These are phyloP conservation scores for Penicillium sp. DNA, from an alignment of 2,329 filamentous ascomycete genomes.

Conservation along the genomic window DNA sequence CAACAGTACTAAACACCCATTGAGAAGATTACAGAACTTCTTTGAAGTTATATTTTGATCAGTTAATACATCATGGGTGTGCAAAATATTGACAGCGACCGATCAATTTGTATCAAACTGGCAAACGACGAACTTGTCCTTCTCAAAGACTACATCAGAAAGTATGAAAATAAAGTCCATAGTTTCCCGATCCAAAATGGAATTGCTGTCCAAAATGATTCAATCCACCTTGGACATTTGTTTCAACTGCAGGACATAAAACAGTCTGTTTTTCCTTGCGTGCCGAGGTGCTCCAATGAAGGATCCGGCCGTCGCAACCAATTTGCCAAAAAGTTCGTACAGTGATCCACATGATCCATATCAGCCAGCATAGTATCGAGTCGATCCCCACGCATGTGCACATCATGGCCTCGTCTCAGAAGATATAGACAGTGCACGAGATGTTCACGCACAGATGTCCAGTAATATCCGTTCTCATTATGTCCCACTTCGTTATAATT, in stretches of 20 bases:
- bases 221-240: no score
- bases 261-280: slow-evolving; percentile 15
- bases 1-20: no score
- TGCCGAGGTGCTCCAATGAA: slow-evolving; percentile 13
- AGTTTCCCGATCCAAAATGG: no score
- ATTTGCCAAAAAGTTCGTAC: slow-evolving; percentile 20
- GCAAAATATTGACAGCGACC: no score
- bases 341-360: slow-evolving; percentile 23
- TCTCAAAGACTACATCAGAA: no score
- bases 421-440: slow-evolving; percentile 15
- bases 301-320: slow-evolving; percentile 15
- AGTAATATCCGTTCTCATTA: slow-evolving; percentile 20
- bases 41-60: no score
- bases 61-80: no score
- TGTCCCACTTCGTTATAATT: slow-evolving; percentile 28
- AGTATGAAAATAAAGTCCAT: no score
- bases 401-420: slow-evolving; percentile 18
- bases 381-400: slow-evolving; percentile 19
- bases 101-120: no score
- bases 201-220: no score
- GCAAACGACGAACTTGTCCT: no score
- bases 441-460: neutral
- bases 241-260: slow-evolving; percentile 19
- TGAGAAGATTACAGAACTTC: no score
- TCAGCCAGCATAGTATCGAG: slow-evolving; percentile 20